Evolutionary conservation across 495 filamentous ascomycete genomes (phyloP).

Genomic region (Penicillium atrosanguineum): DNA sequence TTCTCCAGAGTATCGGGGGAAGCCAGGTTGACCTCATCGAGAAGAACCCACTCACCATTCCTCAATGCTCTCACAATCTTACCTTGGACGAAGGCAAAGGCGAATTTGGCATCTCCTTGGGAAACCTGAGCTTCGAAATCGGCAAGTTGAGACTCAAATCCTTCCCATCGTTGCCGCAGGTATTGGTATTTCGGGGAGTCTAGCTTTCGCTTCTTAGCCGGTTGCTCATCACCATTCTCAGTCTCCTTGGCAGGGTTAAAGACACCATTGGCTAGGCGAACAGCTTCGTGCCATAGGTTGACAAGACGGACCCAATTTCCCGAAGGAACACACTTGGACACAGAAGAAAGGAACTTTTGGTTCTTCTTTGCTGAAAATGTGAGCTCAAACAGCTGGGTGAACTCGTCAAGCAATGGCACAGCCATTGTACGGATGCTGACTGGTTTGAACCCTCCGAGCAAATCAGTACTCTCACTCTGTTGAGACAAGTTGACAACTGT

Average conservation of each 20-base stretch:
- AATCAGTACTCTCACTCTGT: constrained; percentile 91
- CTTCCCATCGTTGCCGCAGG: constrained; percentile 73
- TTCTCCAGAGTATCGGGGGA: constrained; percentile 92
- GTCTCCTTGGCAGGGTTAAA: constrained; percentile 47
- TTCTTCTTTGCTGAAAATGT: constrained; percentile 88
- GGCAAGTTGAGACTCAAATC: constrained; percentile 71
- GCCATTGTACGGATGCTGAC: constrained; percentile 85
- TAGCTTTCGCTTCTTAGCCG: constrained; percentile 77
- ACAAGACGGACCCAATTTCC: constrained; percentile 82
- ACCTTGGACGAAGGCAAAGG: constrained; percentile 93
- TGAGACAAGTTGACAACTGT: constrained; percentile 93
- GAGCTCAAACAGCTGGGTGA: constrained; percentile 80
- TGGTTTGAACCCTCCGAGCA: constrained; percentile 94
- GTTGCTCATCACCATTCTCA: constrained; percentile 53
- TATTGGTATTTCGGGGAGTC: constrained; percentile 64
- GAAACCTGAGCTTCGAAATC: constrained; percentile 80
- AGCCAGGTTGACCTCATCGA: constrained; percentile 97
- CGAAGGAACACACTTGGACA: constrained; percentile 74
- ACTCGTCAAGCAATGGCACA: constrained; percentile 87
- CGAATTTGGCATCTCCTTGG: constrained; percentile 76
- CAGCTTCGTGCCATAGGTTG: constrained; percentile 82
- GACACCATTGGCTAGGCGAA: constrained; percentile 77
- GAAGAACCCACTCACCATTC: constrained; percentile 96
- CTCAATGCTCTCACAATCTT: constrained; percentile 88
- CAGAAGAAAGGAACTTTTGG: constrained; percentile 73